A percentile compares a stretch with the other conserved stretches of the same genome.
Evolutionary conservation across 805 yeast species (phyloP).

Genomic region (Yueomyces sinensis): DNA sequence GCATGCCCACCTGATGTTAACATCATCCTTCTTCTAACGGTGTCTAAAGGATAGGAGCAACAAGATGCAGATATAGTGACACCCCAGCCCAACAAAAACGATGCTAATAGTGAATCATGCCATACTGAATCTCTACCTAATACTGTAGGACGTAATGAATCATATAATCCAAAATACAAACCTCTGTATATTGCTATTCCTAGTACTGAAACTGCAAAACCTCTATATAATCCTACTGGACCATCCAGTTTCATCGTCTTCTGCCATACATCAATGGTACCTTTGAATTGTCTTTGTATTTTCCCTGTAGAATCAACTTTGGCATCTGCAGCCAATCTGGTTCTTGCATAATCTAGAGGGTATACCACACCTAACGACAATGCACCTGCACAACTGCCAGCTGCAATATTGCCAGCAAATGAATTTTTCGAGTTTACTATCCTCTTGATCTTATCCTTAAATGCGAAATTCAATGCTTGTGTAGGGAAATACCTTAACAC

Average conservation of each 20-base stretch:
- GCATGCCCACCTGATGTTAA: slow-evolving; percentile 97
- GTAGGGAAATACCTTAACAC: slow-evolving; percentile 97
- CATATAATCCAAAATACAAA: slow-evolving; percentile 90
- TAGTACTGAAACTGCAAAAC: slow-evolving; percentile 90
- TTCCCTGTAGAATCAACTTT: slow-evolving; percentile 51
- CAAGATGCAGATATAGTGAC: slow-evolving; percentile 95
- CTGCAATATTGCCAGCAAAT: slow-evolving; percentile 93
- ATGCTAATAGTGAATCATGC: slow-evolving; percentile 68
- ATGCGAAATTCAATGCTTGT: slow-evolving; percentile 92
- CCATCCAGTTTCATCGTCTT: slow-evolving; percentile 88
- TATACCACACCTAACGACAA: slow-evolving; percentile 83
- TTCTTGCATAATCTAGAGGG: slow-evolving; percentile 94
- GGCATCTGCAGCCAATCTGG: slow-evolving; percentile 95
- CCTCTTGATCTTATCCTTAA: slow-evolving; percentile 88
- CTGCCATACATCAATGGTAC: slow-evolving; percentile 85
- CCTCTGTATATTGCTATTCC: slow-evolving; percentile 97
- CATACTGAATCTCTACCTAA: slow-evolving; percentile 74
- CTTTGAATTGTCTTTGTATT: slow-evolving; percentile 76
- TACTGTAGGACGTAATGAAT: slow-evolving; percentile 84
- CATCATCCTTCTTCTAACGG: slow-evolving; percentile 98
- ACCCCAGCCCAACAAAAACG: slow-evolving; percentile 89
- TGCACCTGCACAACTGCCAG: slow-evolving; percentile 98
- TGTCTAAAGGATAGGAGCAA: slow-evolving; percentile 93
- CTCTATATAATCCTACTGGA: slow-evolving; percentile 93
- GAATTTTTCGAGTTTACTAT: slow-evolving; percentile 64